phyloP scores from a whole-genome alignment of 306 rosid genomes.

The Begonia masoniana region DNA sequence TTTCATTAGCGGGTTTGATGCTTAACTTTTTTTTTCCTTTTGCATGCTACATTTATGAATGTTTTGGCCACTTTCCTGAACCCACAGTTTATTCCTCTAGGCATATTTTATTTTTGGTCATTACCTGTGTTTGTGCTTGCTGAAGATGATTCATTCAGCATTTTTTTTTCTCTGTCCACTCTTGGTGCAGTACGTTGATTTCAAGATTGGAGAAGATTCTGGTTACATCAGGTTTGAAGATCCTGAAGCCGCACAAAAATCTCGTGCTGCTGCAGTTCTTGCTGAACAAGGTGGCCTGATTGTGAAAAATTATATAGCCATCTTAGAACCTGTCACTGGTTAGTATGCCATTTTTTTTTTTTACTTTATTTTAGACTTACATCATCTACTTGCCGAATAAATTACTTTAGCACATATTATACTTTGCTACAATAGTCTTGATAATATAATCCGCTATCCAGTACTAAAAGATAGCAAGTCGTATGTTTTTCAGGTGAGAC shows the following conservation, averaged over 20 bases:
- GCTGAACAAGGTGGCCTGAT: constrained; percentile 56
- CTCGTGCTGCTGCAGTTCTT: constrained; percentile 80
- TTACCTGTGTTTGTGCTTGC: background rate
- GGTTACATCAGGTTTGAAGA: constrained; percentile 77
- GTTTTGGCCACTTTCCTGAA: too few relatives aligned
- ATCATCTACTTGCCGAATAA: too few relatives aligned
- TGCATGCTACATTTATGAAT: too few relatives aligned
- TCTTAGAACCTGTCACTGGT: constrained; percentile 76
- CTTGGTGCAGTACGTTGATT: constrained; percentile 55
- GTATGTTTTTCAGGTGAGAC: constrained; percentile 44
- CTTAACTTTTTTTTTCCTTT: too few relatives aligned
- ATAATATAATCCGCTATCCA: too few relatives aligned
- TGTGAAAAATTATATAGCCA: constrained; percentile 63
- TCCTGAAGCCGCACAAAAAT: constrained; percentile 73
- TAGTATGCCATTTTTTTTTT: constrained; percentile 2
- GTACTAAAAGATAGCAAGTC: background rate
- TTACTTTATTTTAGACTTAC: background rate
- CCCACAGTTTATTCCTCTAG: too few relatives aligned
- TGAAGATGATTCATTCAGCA: constrained; percentile 11
- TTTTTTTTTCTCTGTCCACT: background rate
- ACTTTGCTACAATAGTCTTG: too few relatives aligned
- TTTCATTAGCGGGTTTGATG: too few relatives aligned
- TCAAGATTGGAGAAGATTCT: constrained; percentile 70
- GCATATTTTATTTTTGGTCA: too few relatives aligned
- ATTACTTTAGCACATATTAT: too few relatives aligned